Base-by-base conservation (phyloP, 2,329 filamentous ascomycete genomes). In the Colletotrichum orbiculare region DNA sequence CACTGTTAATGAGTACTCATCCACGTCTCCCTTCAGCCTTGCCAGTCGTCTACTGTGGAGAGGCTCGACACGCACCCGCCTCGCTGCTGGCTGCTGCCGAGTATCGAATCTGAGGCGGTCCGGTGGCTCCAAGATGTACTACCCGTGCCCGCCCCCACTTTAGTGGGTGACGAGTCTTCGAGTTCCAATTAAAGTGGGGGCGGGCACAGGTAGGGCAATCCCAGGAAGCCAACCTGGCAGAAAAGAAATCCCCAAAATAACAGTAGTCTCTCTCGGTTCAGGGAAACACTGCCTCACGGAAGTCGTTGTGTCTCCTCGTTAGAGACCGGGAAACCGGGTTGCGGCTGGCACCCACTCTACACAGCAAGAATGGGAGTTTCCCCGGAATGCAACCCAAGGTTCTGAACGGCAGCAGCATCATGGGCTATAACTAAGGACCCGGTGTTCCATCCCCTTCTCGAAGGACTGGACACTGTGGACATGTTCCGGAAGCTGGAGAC, bases 371-470 rank as follows among this genome's bases (percentile, higher is more conserved):
- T 56, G 47, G 15, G 42, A 56, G 52, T 57, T 33, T 34, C 54
- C 41, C 49, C 34, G 41, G 58, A 48, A 53, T 66, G 53, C 38
- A 62, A 45, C 52, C 53, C 46, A 54, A 39, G n/a, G 42, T 25
- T 34, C 12, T 41, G 42, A 38, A 48, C 17, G 42, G 37, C 54
- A 41, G 38, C 37, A 25, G 25, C 25, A 25, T 25, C 25, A 25
- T 25, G 25, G 25, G 25, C 25, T 25, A 25, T 42, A 34, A 45
- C 52, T 34, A 17, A 33, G 59, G 45, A 43, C 50, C 56, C 48
- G 48, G 33, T 49, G 35, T 66, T 66, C 63, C 42, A 63, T 34
- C 15, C 34, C 53, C 52, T 63, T 66, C 63, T 62, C 52, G 63
- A 66, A 66, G 63, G 39, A 53, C 41, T 56, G 52, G 41, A 43